These are phyloP conservation scores for Exidia glandulosa DNA, from an alignment of 768 basidiomycete genomes.

Conservation along the genomic window DNA sequence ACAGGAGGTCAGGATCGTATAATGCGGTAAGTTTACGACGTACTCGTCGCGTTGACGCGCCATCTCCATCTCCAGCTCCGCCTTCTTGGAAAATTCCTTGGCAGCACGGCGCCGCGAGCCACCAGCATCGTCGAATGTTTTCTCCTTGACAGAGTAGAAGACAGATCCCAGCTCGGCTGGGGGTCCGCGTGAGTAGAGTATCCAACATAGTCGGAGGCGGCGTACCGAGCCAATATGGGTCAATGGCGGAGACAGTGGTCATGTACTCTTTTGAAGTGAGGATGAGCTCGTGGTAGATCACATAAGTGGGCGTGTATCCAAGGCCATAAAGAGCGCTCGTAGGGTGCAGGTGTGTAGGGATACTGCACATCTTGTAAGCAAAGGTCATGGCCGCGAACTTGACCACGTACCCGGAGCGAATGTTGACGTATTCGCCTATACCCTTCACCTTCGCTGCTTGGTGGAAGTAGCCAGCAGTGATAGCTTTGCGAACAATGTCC, in stretches of 20 bases:
- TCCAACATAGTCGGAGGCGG: neutral
- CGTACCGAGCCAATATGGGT: slow-evolving; percentile 93
- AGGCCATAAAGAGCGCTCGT: slow-evolving; percentile 94
- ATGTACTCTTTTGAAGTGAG: slow-evolving; percentile 95
- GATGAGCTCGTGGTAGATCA: slow-evolving; percentile 94
- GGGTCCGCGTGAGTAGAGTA: slow-evolving; percentile 8
- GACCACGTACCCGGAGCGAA: slow-evolving; percentile 55
- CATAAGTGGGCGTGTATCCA: slow-evolving; percentile 93
- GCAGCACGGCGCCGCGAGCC: slow-evolving; percentile 60
- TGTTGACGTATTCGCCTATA: slow-evolving; percentile 97
- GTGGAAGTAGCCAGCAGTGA: slow-evolving; percentile 97
- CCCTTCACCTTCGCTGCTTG: slow-evolving; percentile 97
- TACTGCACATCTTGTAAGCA: slow-evolving; percentile 21
- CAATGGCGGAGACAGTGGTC: slow-evolving; percentile 96
- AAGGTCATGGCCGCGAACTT: neutral
- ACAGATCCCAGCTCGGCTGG: slow-evolving; percentile 89
- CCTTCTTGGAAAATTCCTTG: slow-evolving; percentile 82
- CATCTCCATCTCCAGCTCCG: slow-evolving; percentile 88
- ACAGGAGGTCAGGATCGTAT: slow-evolving; percentile 2
- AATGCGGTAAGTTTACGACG: slow-evolving; percentile 11
- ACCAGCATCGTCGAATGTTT: slow-evolving; percentile 88
- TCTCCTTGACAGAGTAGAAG: slow-evolving; percentile 96
- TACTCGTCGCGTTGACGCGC: slow-evolving; percentile 72
- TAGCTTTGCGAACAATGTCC: slow-evolving; percentile 88
- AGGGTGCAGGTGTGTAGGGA: slow-evolving; percentile 93